Evolutionary conservation across 106 monocot species (phyloP), one percentile per base, ranked within the genome.

Genomic region (Dactylorhiza incarnata): DNA sequence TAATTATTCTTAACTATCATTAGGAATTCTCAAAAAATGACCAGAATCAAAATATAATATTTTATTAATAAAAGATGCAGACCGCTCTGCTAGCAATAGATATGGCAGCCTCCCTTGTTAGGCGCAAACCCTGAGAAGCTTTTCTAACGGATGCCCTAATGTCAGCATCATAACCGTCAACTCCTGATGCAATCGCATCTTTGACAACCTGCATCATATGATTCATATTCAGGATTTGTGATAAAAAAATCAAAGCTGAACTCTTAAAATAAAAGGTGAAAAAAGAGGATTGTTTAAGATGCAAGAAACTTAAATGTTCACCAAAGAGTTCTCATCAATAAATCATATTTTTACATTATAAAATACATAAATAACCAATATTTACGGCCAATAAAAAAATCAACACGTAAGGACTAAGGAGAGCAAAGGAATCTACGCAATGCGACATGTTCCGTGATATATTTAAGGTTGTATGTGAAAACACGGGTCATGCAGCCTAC

Each of bases 161-260:
- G 68, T 89, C 79, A 76, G 89, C 89, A 86, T 94, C 89, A 85
- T 94, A 99, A 25, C 99, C 99, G 54, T 94, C 91, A 56, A 91
- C 88, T 74, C 95, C 95, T 52, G 94, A 99, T 62, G 94, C 81
- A 79, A 99, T 86, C 52, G 99, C 99, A 85, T 99, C 88, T 61
- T 83, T 91, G 56, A 99, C 89, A 62, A 90, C 94, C 99, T 99
- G 87, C 16, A 81, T 47, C 46, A 69, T 29, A 68, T 68, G 26
- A 68, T 43, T 44, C 68, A 22, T 62, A 62, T 22, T 22, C 61
- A 5, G 12, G 9, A 65, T 65, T 65, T 29, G 65, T 65, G 14
- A 65, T 9, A 9, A 5, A 65, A 11, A 26, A 59, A 65, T 65
- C 29, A 65, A 26, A 26, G 3, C 9, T 65, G 12, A 65, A 65